Conservation (phyloP, 805 yeast species). For the Isabelozyma gotoi region DNA sequence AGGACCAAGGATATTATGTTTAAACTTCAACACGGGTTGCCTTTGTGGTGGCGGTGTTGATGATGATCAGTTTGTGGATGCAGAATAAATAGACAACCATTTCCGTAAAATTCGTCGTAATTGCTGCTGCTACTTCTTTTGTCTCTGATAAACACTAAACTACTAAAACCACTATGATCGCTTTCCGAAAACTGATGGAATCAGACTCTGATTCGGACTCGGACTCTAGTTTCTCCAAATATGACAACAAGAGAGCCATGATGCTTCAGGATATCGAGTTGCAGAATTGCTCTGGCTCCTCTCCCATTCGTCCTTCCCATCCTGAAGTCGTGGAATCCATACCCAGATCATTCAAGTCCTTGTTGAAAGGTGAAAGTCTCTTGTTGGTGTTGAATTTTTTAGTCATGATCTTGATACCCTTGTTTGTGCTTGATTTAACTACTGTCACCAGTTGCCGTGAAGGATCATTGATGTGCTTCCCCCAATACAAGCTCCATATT, state of each 20-base stretch:
- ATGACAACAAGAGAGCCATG: not conserved
- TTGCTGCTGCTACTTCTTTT: too few relatives aligned
- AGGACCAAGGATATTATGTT: too few relatives aligned
- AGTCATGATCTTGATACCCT: not conserved
- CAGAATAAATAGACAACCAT: not conserved
- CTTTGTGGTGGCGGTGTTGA: not conserved
- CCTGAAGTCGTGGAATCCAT: not conserved
- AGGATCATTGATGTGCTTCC: conserved; percentile 27
- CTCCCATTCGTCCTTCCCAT: too few relatives aligned
- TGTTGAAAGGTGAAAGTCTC: not conserved
- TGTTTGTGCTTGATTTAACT: not conserved
- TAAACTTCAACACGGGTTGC: too few relatives aligned
- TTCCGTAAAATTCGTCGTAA: too few relatives aligned
- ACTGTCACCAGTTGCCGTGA: not conserved
- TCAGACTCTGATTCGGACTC: not conserved
- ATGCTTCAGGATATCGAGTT: not conserved
- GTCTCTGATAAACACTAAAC: too few relatives aligned
- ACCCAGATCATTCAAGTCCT: not conserved
- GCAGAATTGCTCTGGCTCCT: not conserved
- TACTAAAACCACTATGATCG: not conserved
- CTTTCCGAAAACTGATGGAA: not conserved
- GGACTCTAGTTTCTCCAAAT: not conserved
- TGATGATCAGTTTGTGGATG: not conserved
- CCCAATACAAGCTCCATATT: conserved; percentile 44
- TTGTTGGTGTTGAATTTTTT: not conserved